Percentiles rank a stretch among this genome's conserved stretches.
Conservation (phyloP, 805 yeast genomes). For the Yarrowia porcina region DNA sequence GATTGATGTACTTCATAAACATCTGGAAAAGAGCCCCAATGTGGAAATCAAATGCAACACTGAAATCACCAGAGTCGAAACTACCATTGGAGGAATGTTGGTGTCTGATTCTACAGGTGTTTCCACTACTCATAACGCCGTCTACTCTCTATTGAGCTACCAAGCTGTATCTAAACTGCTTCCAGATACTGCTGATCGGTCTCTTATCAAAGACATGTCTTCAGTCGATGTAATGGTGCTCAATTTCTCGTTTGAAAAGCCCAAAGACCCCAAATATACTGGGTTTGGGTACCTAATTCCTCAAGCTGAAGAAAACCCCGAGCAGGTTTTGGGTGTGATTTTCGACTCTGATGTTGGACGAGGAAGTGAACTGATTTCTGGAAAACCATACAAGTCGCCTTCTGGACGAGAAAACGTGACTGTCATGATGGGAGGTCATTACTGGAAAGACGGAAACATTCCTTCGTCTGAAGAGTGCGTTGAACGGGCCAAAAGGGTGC, state of each 20-base stretch:
- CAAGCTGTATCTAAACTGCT: constrained; percentile 26
- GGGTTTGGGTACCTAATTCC: constrained; percentile 95
- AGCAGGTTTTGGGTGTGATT: constrained; percentile 74
- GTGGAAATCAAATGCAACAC: constrained; percentile 7
- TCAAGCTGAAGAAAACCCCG: constrained; percentile 47
- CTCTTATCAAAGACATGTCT: constrained; percentile 46
- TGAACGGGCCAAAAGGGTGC: constrained; percentile 40
- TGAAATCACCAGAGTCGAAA: not conserved
- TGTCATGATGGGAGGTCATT: constrained; percentile 87
- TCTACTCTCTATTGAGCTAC: constrained; percentile 32
- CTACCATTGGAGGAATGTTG: constrained; percentile 6
- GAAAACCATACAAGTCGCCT: constrained; percentile 5
- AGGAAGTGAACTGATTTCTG: constrained; percentile 42
- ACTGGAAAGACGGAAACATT: constrained; percentile 40
- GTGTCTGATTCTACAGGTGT: not conserved
- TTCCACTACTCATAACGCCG: not conserved
- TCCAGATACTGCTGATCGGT: constrained; percentile 23
- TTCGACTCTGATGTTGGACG: constrained; percentile 84
- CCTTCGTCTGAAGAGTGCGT: constrained; percentile 34
- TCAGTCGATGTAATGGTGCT: constrained; percentile 60
- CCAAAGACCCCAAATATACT: constrained; percentile 40
- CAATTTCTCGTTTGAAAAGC: constrained; percentile 45
- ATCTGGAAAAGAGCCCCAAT: not conserved
- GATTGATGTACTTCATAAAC: constrained; percentile 1
- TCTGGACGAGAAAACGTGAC: constrained; percentile 67